Evolutionary conservation across 345 rosid species (phyloP).

Genomic region (Isatis tinctoria): DNA sequence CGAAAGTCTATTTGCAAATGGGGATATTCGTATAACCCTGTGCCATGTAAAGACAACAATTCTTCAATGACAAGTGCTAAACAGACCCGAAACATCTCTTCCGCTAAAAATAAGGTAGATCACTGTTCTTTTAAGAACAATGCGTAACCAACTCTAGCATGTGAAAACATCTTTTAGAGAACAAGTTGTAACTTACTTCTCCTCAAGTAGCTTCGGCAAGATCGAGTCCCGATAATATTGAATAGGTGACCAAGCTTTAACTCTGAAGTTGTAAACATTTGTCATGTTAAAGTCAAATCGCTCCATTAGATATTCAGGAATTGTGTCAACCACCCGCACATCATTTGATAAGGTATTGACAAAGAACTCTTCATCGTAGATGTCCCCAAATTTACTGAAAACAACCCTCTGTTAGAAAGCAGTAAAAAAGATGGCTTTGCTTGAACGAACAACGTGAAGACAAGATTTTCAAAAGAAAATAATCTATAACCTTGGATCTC

Average conservation of each 20-base stretch:
- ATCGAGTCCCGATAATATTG: conserved; percentile 78
- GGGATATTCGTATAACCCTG: conserved; percentile 97
- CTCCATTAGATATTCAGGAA: conserved; percentile 93
- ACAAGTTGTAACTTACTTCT: conserved; percentile 61
- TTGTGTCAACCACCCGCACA: conserved; percentile 72
- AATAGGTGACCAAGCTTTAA: conserved; percentile 97
- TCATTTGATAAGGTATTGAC: conserved; percentile 65
- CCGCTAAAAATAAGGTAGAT: not conserved
- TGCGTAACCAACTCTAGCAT: not conserved
- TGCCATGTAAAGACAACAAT: conserved; percentile 19
- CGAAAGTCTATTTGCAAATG: conserved; percentile 96
- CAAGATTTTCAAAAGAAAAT: conserved; percentile 7
- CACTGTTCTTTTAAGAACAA: not conserved
- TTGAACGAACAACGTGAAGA: not conserved
- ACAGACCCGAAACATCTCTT: not conserved
- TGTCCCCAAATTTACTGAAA: conserved; percentile 77
- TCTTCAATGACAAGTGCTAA: conserved; percentile 8
- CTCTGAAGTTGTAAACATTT: conserved; percentile 94
- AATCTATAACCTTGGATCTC: conserved; percentile 78
- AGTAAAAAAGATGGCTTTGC: not conserved
- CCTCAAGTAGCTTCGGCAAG: conserved; percentile 88
- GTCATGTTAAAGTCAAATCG: conserved; percentile 86
- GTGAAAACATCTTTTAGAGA: not conserved
- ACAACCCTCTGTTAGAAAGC: conserved; percentile 21
- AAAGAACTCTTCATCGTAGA: conserved; percentile 86